Conservation (phyloP, 345 rosid species). For the Ceriops decandra region DNA sequence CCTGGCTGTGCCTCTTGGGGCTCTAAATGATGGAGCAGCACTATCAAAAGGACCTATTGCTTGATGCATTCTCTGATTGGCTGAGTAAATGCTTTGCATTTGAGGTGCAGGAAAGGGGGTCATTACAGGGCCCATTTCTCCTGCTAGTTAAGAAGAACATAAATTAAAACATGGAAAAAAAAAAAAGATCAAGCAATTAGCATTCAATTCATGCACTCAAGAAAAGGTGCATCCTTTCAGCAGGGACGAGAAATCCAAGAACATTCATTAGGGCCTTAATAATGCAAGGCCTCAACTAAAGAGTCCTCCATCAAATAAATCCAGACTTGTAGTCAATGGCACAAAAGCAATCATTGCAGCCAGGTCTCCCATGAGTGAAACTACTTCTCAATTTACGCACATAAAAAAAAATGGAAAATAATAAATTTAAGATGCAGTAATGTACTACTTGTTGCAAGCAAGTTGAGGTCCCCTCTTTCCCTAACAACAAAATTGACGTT, state of each 20-base stretch:
- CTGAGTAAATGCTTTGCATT: slow-evolving; percentile 18
- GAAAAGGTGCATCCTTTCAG: neutral
- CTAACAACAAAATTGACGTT: neutral
- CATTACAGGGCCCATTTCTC: slow-evolving; percentile 30
- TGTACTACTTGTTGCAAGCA: no score
- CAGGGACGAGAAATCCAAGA: neutral
- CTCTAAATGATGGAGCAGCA: no score
- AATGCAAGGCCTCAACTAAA: neutral
- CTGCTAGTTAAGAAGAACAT: slow-evolving; percentile 34
- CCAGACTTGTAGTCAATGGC: neutral
- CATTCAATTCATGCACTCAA: neutral
- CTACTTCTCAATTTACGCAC: no score
- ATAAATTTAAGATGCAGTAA: no score
- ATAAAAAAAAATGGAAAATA: no score
- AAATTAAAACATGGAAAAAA: slow-evolving; percentile 9
- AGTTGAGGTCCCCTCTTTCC: no score
- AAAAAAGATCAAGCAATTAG: neutral
- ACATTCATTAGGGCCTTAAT: neutral
- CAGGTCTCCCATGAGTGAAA: neutral
- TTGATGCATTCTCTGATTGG: slow-evolving; percentile 38
- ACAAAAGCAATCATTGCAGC: neutral
- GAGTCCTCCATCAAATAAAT: neutral
- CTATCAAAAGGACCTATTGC: slow-evolving; percentile 30
- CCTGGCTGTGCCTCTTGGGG: no score
- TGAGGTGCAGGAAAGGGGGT: slow-evolving; percentile 36